phyloP scores from a whole-genome alignment of 176 grass and related monocot species.

The Triticum dicoccoides region DNA sequence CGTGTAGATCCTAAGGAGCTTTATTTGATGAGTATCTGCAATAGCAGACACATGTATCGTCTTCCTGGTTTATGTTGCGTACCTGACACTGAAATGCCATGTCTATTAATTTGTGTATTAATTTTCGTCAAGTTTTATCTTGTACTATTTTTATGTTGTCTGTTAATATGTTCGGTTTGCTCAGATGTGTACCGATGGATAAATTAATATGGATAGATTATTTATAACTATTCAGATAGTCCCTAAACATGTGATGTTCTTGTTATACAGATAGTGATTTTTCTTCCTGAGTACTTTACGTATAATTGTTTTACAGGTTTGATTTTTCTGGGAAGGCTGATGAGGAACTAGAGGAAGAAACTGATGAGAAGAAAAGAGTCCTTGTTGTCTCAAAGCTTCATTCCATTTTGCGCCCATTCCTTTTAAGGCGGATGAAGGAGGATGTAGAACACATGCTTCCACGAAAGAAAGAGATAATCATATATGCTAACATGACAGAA shows the following conservation, averaged over 20 bases:
- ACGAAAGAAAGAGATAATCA: slow-evolving; percentile 92
- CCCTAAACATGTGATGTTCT: neutral
- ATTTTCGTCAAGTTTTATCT: neutral
- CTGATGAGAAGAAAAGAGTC: slow-evolving; percentile 76
- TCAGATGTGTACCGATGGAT: neutral
- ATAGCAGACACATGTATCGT: neutral
- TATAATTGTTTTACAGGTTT: slow-evolving; percentile 62
- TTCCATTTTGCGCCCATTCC: slow-evolving; percentile 90
- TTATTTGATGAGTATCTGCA: neutral
- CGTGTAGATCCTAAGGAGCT: neutral
- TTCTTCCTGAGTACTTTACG: neutral
- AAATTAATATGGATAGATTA: neutral
- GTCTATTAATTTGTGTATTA: neutral
- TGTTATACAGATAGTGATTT: neutral
- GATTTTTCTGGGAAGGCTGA: slow-evolving; percentile 63
- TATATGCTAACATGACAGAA: slow-evolving; percentile 94
- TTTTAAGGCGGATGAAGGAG: slow-evolving; percentile 92
- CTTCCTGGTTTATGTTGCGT: neutral
- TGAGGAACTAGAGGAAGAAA: slow-evolving; percentile 65
- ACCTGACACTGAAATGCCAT: neutral
- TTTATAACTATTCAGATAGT: neutral
- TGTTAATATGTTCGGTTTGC: neutral
- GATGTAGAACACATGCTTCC: slow-evolving; percentile 93
- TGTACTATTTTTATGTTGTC: neutral
- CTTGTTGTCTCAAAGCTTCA: slow-evolving; percentile 88